A percentile compares a stretch with the other conserved stretches of the same genome.
phyloP scores from a whole-genome alignment of 805 yeast species.

The Metschnikowia anglica region DNA sequence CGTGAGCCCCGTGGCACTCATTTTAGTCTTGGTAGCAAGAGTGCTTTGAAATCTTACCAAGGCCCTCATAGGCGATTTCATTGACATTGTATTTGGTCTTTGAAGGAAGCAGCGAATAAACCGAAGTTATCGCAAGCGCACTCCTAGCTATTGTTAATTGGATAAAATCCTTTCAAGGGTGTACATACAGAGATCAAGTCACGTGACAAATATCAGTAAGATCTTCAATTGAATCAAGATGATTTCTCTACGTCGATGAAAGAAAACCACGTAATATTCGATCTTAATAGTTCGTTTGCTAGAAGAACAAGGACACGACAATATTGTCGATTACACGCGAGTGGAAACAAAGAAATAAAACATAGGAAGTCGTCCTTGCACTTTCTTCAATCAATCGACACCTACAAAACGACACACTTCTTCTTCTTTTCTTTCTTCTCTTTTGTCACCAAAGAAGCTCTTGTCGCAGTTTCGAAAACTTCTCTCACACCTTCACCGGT shows the following conservation, averaged over 20 bases:
- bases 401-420: constrained; percentile 32
- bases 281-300: constrained; percentile 6
- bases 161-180: constrained; percentile 6
- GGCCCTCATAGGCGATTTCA: constrained; percentile 9
- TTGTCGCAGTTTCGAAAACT: constrained; percentile 31
- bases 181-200: background rate
- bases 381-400: constrained; percentile 4
- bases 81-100: background rate
- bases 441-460: constrained; percentile 32
- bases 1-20: constrained; percentile 20
- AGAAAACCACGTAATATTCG: background rate
- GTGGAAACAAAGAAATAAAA: constrained; percentile 16
- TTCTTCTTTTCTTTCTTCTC: constrained; percentile 31
- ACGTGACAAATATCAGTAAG: constrained; percentile 2
- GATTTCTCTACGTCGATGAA: background rate
- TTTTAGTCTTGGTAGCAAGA: constrained; percentile 9
- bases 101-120: background rate
- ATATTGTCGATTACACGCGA: constrained; percentile 20
- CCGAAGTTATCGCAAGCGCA: background rate
- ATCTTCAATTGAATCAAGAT: background rate
- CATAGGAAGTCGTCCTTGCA: constrained; percentile 6
- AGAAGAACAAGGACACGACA: constrained; percentile 12
- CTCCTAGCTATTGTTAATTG: constrained; percentile 3
- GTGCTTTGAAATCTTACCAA: constrained; percentile 17
- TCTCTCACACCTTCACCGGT: constrained; percentile 34